Evolutionary conservation across 2,329 filamentous ascomycete genomes (phyloP).

Genomic region (Sclerotinia glacialis): DNA sequence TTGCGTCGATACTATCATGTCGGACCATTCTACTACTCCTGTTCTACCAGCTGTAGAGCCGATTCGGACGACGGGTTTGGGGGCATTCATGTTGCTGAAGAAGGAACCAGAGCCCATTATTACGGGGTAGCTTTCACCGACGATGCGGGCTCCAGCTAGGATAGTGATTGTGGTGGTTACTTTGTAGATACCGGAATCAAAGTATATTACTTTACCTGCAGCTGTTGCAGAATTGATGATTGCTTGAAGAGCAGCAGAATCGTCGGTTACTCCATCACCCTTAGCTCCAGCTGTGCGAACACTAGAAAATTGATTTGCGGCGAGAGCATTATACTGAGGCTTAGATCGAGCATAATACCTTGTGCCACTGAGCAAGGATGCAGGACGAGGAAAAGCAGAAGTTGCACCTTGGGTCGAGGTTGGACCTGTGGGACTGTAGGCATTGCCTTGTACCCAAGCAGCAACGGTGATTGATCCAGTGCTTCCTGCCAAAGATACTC

Average conservation of each 20-base stretch:
- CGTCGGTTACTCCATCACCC: conserved; percentile 57
- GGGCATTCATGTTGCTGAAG: conserved; percentile 46
- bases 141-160: conserved; percentile 44
- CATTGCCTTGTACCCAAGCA: conserved; percentile 76
- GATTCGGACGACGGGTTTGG: conserved; percentile 50
- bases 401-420: conserved; percentile 43
- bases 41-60: conserved; percentile 54
- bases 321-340: conserved; percentile 50
- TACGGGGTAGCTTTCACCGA: conserved; percentile 46
- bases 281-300: conserved; percentile 45
- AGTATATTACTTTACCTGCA: conserved; percentile 50
- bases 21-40: conserved; percentile 60
- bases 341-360: conserved; percentile 52
- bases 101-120: conserved; percentile 41
- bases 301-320: conserved; percentile 45
- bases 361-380: conserved; percentile 45
- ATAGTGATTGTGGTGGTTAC: conserved; percentile 49
- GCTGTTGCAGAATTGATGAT: conserved; percentile 51
- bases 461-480: conserved; percentile 61
- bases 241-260: conserved; percentile 56
- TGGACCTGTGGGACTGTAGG: conserved; percentile 55
- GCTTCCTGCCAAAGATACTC: conserved; percentile 60
- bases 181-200: conserved; percentile 56
- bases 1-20: conserved; percentile 52
- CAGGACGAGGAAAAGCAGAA: conserved; percentile 45